These are phyloP conservation scores for Evansstolkia leycettana DNA, from an alignment of 495 filamentous ascomycete genomes.

Conservation along the genomic window DNA sequence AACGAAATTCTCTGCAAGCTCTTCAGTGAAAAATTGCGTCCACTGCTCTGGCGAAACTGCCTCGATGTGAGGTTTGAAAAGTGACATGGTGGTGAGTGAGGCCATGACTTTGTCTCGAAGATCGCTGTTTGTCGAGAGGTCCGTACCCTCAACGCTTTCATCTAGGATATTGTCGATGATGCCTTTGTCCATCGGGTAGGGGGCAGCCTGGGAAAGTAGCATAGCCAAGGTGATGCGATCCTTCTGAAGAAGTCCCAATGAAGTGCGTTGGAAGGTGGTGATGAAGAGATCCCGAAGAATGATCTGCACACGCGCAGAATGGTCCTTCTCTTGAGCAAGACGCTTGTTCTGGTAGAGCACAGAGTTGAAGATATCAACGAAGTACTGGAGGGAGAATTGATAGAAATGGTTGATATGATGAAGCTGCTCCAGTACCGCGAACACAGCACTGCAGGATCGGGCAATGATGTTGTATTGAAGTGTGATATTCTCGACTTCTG, in stretches of 20 bases:
- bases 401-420: constrained; percentile 99
- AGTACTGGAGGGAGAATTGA: constrained; percentile 97
- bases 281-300: constrained; percentile 85
- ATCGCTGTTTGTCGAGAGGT: constrained; percentile 58
- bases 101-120: constrained; percentile 56
- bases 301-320: constrained; percentile 65
- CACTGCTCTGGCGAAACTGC: constrained; percentile 49
- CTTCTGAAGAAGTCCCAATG: constrained; percentile 83
- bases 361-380: constrained; percentile 90
- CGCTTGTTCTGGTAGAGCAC: constrained; percentile 75
- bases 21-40: constrained; percentile 72
- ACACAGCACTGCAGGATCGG: constrained; percentile 87
- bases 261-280: constrained; percentile 84
- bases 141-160: constrained; percentile 57
- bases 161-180: constrained; percentile 82
- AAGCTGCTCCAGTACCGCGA: constrained; percentile 91
- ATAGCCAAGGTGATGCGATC: constrained; percentile 93
- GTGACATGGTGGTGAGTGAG: constrained; percentile 50
- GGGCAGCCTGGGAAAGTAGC: constrained; percentile 85
- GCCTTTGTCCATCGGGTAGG: constrained; percentile 83
- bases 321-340: constrained; percentile 58
- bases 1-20: constrained; percentile 79
- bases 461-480: constrained; percentile 87
- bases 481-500: constrained; percentile 90
- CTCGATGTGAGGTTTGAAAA: constrained; percentile 64